Percentiles rank a stretch among this genome's conserved stretches.
Evolutionary conservation across 257 asterid species (phyloP).

Genomic region (Lantana camara): DNA sequence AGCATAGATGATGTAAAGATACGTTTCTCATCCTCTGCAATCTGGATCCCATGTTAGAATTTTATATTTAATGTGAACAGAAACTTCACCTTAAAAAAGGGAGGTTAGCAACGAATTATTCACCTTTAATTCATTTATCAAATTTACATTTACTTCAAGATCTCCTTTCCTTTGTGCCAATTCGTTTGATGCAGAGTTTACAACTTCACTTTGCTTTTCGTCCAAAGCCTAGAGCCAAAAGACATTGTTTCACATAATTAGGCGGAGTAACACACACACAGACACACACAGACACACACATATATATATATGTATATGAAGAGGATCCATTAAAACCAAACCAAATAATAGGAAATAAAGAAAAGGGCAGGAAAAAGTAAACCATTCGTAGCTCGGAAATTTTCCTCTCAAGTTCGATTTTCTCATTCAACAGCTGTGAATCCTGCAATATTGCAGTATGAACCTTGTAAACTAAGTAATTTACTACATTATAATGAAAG

Average conservation of each 20-base stretch:
- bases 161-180: conserved; percentile 87
- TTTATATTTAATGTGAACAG: neutral
- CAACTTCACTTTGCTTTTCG: conserved; percentile 90
- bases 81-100: conserved; percentile 4
- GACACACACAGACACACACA: no score
- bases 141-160: conserved; percentile 87
- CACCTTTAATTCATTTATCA: conserved; percentile 91
- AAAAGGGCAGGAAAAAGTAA: conserved; percentile 30
- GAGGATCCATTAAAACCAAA: neutral
- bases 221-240: conserved; percentile 71
- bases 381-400: conserved; percentile 93
- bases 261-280: no score
- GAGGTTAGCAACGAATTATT: conserved; percentile 22
- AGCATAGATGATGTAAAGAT: conserved; percentile 73
- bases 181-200: conserved; percentile 83
- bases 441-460: conserved; percentile 51
- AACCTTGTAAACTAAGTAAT: conserved; percentile 16
- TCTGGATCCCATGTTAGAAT: conserved; percentile 48
- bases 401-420: conserved; percentile 71
- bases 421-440: conserved; percentile 80
- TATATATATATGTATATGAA: no score
- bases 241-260: conserved; percentile 1
- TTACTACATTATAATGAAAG: neutral
- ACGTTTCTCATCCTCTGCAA: conserved; percentile 74
- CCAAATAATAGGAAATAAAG: conserved; percentile 18